Evolutionary conservation across 129 eudicot species (phyloP), one percentile per base, ranked within the genome.

Genomic region (Flaveria sonorensis): DNA sequence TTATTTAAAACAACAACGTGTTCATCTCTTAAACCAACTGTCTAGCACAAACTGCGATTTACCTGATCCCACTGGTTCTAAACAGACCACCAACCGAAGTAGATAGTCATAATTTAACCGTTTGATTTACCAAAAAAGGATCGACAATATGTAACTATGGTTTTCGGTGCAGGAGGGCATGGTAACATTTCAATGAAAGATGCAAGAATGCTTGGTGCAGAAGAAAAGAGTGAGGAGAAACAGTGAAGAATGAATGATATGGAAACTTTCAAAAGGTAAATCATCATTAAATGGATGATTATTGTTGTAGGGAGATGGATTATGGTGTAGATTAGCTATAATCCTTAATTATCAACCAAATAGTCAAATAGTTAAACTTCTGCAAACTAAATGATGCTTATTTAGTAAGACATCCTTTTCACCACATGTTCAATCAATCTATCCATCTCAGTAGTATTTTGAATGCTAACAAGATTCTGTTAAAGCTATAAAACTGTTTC

Each of bases 281-380:
- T 75, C 46, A 21, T 77, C 74, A 20, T 9, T 52, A 51, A 48
- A 63, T 45, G 51, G 82, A n/a, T 47, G 76, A 59, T 70, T 78
- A 71, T 71, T 79, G 77, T 61, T 36, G 77, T 71, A 79, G 77
- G 72, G 64, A 79, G 77, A 68, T 79, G 83, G 73, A 72, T 79
- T 72, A 79, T 72, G 78, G 73, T 62, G 57, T 63, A 79, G 68
- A 21, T 72, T 72, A 79, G 77, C 56, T 79, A 42, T 66, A 65
- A 66, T 14, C 70, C 36, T 39, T 71, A 71, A 19, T 50, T 50
- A 50, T 28, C 42, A 26, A 66, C 51, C 56, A 74, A 60, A 74
- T 16, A 59, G 59, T 60, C 14, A 42, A 59, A 16, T 16, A 40
- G 40, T 36, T 42, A 7, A 62, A 62, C 57, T 10, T 74, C 46